Base-by-base conservation (phyloP, 164 flowering plant species). In the Berberis vulgaris region DNA sequence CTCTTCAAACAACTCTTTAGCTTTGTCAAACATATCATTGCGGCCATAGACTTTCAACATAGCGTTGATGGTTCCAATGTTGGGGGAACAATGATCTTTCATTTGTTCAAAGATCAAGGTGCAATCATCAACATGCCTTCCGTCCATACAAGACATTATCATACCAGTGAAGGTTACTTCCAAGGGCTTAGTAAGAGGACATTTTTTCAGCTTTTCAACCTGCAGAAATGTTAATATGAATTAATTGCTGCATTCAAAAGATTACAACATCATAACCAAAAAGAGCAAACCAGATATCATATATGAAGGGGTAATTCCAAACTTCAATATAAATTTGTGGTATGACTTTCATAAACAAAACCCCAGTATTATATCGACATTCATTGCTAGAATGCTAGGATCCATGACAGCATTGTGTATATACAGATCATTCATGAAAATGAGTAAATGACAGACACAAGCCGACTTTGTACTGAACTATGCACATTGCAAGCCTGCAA, bases 101-200 rank as follows among this genome's bases (percentile, higher is more conserved):
- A 88, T 82, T 71, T 74, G 73, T 54, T 86, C 77, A 72, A 85
- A 89, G 61, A 91, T 72, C 5, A 85, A 81, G 50, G 83, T 71
- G 73, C 96, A 85, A 67, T 84, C 81, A 65, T 79, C 71, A 65
- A 88, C 54, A 72, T 91, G 84, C 53, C 97, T 94, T 49, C 91
- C 94, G 44, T 86, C 83, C 89, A 87, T 58, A 69, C 90, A 78
- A 71, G 96, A 83, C 68, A 70, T 55, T 67, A 94, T 91, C 85
- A 94, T 81, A 67, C 99, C 99, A 60, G 97, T 91, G 78, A 91
- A 87, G 53, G 99, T 69, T 59, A 91, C 80, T 73, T 77, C 88
- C 77, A 91, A 72, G 39, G 93, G 90, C 75, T 73, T 89, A 44
- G 75, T 54, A 54, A 52, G 78, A 45, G 74, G 77, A 44, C 83